Evolutionary conservation across 2,329 filamentous ascomycete species (phyloP).

Genomic region (Alternaria novae-zelandiae): DNA sequence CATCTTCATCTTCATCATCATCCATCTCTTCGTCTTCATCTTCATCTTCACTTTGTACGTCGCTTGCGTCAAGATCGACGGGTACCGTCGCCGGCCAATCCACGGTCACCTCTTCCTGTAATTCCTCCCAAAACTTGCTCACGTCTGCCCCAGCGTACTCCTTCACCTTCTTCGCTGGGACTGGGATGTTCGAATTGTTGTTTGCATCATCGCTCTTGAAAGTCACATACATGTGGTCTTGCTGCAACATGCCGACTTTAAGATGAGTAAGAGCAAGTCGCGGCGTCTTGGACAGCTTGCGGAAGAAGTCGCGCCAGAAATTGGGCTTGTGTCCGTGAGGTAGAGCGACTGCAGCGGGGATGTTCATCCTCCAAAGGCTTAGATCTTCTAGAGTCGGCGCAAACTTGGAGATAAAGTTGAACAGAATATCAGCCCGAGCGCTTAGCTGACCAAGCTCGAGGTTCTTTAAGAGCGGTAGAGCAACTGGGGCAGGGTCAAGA

Average conservation of each 20-base stretch:
- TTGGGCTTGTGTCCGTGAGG: constrained; percentile 19
- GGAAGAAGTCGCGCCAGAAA: constrained; percentile 28
- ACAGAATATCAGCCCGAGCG: constrained; percentile 9
- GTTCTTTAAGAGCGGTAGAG: constrained; percentile 18
- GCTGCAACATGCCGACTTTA: constrained; percentile 25
- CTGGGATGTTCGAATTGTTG: neutral
- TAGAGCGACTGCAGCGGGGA: constrained; percentile 11
- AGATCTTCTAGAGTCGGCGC: constrained; percentile 54
- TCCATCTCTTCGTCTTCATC: constrained; percentile 25
- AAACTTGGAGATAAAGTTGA: constrained; percentile 47
- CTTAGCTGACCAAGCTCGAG: constrained; percentile 35
- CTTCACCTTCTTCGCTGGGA: neutral
- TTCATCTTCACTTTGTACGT: constrained; percentile 2
- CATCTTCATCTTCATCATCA: constrained; percentile 16
- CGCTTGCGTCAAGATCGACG: neutral
- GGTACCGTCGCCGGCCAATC: constrained; percentile 16
- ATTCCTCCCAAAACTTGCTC: constrained; percentile 15
- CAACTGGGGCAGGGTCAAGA: constrained; percentile 16
- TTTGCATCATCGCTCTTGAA: constrained; percentile 14
- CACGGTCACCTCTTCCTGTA: constrained; percentile 20
- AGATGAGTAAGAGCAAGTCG: constrained; percentile 19
- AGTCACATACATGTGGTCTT: constrained; percentile 14
- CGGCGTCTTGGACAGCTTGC: constrained; percentile 10
- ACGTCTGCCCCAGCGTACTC: constrained; percentile 23
- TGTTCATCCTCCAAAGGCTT: constrained; percentile 55